A percentile compares a stretch with the other conserved stretches of the same genome.
phyloP scores from a whole-genome alignment of 2,329 filamentous ascomycete species.

The Dothideomycetidae sp. region DNA sequence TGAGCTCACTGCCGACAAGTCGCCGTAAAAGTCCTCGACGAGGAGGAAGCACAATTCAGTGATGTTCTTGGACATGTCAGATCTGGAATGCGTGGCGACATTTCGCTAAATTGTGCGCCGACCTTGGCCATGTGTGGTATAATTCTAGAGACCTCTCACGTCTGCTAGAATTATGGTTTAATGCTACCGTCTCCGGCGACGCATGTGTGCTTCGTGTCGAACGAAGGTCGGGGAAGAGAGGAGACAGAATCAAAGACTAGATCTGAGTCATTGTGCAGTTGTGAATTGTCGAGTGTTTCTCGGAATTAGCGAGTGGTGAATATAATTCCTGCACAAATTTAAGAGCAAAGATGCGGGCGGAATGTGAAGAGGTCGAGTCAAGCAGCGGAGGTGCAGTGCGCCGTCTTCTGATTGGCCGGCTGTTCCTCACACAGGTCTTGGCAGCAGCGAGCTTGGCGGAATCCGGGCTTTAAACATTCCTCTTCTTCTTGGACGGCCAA shows the following conservation, averaged over 20 bases:
- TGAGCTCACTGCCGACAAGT: constrained; percentile 69
- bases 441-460: constrained; percentile 2
- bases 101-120: no score
- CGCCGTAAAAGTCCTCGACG: constrained; percentile 78
- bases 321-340: no score
- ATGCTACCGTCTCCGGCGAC: constrained; percentile 19
- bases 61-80: constrained; percentile 40
- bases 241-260: neutral
- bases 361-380: neutral
- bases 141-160: constrained; percentile 26
- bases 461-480: neutral
- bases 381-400: constrained; percentile 3
- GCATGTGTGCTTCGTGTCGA: constrained; percentile 15
- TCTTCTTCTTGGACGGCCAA: neutral
- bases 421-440: constrained; percentile 1
- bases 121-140: constrained; percentile 13
- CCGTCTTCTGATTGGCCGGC: constrained; percentile 5
- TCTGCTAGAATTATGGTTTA: constrained; percentile 18
- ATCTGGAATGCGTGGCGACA: no score
- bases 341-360: no score
- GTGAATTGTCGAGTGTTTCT: no score
- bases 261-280: neutral
- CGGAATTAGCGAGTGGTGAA: no score
- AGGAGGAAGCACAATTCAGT: constrained; percentile 83
- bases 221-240: neutral